phyloP scores from a whole-genome alignment of 306 rosid species.

The Cicer bijugum region DNA sequence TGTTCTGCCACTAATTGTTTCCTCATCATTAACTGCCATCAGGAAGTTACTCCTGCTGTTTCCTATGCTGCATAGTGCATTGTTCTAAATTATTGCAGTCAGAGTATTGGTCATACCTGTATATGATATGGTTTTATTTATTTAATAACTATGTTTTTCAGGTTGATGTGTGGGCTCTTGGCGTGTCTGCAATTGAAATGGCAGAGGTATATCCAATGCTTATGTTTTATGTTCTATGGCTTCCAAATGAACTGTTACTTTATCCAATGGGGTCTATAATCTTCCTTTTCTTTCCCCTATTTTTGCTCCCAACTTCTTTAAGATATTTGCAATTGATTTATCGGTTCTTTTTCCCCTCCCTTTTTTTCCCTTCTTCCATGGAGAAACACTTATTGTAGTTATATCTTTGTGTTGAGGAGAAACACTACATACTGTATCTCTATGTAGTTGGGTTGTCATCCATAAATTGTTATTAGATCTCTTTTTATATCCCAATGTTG shows the following conservation, averaged over 20 bases:
- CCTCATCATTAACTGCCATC: background rate
- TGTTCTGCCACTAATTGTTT: background rate
- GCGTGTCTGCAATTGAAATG: conserved; percentile 99
- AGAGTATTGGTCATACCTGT: conserved; percentile 5
- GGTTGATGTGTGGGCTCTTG: conserved; percentile 99
- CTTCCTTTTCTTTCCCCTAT: background rate
- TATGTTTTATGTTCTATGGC: conserved; percentile 21
- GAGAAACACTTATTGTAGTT: conserved; percentile 13
- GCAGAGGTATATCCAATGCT: conserved; percentile 75
- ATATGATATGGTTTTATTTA: conserved; percentile 33
- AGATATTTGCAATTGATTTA: conserved; percentile 29
- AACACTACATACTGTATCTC: conserved; percentile 1
- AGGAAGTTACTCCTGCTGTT: background rate
- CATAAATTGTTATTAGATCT: conserved; percentile 18
- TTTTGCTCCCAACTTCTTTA: conserved; percentile 8
- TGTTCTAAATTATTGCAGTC: conserved; percentile 24
- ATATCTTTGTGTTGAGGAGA: background rate
- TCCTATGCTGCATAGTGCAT: background rate
- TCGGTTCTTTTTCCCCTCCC: background rate
- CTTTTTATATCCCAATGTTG: background rate
- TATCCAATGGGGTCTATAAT: conserved; percentile 10
- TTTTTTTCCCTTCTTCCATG: conserved; percentile 20
- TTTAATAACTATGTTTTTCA: conserved; percentile 47
- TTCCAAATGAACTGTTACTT: conserved; percentile 15
- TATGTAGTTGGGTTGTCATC: conserved; percentile 33